Conservation (phyloP, 1,139 yeast species). For the Taphrina betulina region DNA sequence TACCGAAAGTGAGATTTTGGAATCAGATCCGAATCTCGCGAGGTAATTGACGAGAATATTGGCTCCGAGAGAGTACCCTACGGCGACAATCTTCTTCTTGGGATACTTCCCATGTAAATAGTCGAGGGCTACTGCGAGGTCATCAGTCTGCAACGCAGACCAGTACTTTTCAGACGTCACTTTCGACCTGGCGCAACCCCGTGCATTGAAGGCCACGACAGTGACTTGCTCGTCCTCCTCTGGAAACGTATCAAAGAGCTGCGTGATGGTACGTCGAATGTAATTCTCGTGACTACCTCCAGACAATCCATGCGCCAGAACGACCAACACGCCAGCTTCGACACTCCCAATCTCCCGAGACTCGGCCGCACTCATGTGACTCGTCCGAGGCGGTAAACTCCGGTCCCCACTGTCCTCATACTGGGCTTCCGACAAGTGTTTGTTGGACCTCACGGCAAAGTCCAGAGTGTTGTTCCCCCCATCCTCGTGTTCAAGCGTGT, state of each 20-base stretch:
- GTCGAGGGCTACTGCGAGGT: constrained; percentile 60
- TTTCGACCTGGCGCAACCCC: constrained; percentile 86
- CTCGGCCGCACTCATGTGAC: constrained; percentile 62
- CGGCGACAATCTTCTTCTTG: constrained; percentile 67
- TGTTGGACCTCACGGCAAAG: constrained; percentile 72
- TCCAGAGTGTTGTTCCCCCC: constrained; percentile 56
- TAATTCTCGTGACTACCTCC: constrained; percentile 92
- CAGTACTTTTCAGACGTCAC: constrained; percentile 73
- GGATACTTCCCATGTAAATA: constrained; percentile 61
- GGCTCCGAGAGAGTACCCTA: constrained; percentile 89
- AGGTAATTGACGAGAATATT: constrained; percentile 73
- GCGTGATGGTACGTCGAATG: constrained; percentile 56
- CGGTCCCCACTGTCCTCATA: constrained; percentile 3
- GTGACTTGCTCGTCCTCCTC: constrained; percentile 20
- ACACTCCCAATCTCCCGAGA: constrained; percentile 41
- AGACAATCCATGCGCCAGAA: constrained; percentile 78
- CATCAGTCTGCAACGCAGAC: constrained; percentile 72
- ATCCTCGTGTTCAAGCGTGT: constrained; percentile 59
- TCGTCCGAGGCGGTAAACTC: constrained; percentile 66
- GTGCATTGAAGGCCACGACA: constrained; percentile 67
- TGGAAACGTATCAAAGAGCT: constrained; percentile 35
- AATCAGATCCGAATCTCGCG: constrained; percentile 62
- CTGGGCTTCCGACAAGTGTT: constrained; percentile 33
- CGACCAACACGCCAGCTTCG: constrained; percentile 60
- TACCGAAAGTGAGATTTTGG: constrained; percentile 60